A percentile compares a stretch with the other conserved stretches of the same genome.
Conservation (phyloP, 371 early-diverging fungal species). For the Rhizopus stolonifer region DNA sequence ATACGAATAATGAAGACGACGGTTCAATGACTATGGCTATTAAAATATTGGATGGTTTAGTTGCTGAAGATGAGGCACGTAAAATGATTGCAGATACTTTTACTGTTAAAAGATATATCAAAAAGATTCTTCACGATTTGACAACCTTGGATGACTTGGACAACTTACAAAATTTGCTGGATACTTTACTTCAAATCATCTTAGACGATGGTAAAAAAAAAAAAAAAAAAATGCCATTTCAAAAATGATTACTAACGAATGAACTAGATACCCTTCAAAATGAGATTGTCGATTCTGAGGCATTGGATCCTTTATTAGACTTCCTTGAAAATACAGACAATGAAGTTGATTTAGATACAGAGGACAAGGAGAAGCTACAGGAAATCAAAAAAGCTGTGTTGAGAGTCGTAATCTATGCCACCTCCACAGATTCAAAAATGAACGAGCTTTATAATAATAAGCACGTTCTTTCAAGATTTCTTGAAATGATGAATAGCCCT, state of each 20-base stretch:
- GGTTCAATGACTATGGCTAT: constrained; percentile 35
- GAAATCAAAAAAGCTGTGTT: constrained; percentile 45
- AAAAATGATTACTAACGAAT: background rate
- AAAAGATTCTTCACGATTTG: constrained; percentile 27
- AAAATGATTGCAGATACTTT: constrained; percentile 6
- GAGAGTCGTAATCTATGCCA: constrained; percentile 46
- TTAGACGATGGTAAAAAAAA: constrained; percentile 40
- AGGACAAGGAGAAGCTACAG: constrained; percentile 49
- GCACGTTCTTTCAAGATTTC: constrained; percentile 39
- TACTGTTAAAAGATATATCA: constrained; percentile 22
- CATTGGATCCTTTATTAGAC: constrained; percentile 38
- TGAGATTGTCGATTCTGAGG: constrained; percentile 37
- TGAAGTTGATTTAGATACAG: constrained; percentile 40
- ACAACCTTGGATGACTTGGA: constrained; percentile 29
- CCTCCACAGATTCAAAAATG: constrained; percentile 54
- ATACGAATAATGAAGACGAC: constrained; percentile 39
- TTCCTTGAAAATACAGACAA: constrained; percentile 43
- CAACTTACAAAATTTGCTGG: constrained; percentile 20
- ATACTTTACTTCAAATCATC: constrained; percentile 33
- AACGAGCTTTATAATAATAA: constrained; percentile 46
- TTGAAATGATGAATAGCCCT: constrained; percentile 44
- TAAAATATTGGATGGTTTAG: constrained; percentile 33
- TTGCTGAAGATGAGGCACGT: constrained; percentile 32
- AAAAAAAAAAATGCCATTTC: background rate
- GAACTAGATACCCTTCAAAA: constrained; percentile 41